Evolutionary conservation across 75 land plant genomes (phyloP).

Genomic region (Larix kaempferi): DNA sequence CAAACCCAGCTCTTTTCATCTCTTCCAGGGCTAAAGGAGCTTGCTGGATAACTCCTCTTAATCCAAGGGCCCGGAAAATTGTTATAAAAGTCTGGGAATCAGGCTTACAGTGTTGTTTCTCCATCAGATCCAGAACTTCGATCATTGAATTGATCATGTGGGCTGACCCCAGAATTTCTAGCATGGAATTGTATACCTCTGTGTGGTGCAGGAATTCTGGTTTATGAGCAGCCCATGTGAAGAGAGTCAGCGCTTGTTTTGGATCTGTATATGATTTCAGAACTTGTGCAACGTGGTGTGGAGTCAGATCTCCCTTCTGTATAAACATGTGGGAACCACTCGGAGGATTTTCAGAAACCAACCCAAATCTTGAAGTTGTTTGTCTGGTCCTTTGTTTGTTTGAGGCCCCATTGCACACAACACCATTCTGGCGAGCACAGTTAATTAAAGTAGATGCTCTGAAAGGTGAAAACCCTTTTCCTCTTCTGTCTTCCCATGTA

Average conservation of each 20-base stretch:
- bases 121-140: conserved; percentile 58
- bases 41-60: conserved; percentile 38
- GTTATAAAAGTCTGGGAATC: conserved; percentile 42
- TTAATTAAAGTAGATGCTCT: not conserved
- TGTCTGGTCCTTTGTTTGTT: not conserved
- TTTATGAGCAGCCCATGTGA: conserved; percentile 29
- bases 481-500: not conserved
- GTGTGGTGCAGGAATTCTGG: conserved; percentile 42
- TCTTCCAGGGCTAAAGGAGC: conserved; percentile 41
- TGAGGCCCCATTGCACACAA: conserved; percentile 1
- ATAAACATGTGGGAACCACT: not conserved
- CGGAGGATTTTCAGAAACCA: conserved; percentile 4
- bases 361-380: not conserved
- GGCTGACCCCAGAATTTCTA: conserved; percentile 50
- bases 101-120: conserved; percentile 43
- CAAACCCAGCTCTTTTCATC: conserved; percentile 51
- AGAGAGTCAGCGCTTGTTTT: conserved; percentile 30
- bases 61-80: conserved; percentile 36
- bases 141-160: conserved; percentile 36
- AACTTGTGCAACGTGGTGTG: conserved; percentile 34
- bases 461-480: not conserved
- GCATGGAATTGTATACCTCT: conserved; percentile 60
- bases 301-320: conserved; percentile 10
- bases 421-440: not conserved
- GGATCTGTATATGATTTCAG: conserved; percentile 33